Conservation (phyloP, 2,329 filamentous ascomycete species). For the Lachnellula willkommii region DNA sequence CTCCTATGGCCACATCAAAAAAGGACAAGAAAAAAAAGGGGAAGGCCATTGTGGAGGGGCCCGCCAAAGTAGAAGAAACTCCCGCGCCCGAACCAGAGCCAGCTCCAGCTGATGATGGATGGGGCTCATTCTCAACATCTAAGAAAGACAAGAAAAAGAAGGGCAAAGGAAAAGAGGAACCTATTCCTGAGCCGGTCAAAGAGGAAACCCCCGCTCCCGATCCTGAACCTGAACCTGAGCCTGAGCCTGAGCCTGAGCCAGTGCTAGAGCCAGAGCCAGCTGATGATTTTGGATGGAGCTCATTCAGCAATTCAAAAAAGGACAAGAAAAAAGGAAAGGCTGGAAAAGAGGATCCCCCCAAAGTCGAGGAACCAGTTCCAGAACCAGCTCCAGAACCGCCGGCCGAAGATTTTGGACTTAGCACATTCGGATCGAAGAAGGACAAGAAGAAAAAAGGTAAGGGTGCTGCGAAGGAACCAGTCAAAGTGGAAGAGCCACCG, state of each 20-base stretch:
- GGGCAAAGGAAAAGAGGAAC: slow-evolving; percentile 29
- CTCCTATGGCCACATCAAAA: too few relatives aligned
- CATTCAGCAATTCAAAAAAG: slow-evolving; percentile 26
- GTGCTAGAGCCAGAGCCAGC: slow-evolving; percentile 31
- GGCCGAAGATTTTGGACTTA: slow-evolving; percentile 44
- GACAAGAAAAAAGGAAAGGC: slow-evolving; percentile 36
- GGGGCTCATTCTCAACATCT: slow-evolving; percentile 33
- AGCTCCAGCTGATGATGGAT: slow-evolving; percentile 9
- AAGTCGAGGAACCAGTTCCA: slow-evolving; percentile 22
- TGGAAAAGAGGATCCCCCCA: slow-evolving; percentile 18
- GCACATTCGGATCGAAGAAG: slow-evolving; percentile 44
- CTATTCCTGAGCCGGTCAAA: slow-evolving; percentile 21
- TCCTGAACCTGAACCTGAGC: slow-evolving; percentile 34
- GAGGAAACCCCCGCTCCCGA: slow-evolving; percentile 32
- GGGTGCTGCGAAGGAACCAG: slow-evolving; percentile 25
- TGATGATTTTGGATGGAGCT: slow-evolving; percentile 28
- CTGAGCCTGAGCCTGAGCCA: slow-evolving; percentile 36
- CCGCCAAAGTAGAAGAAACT: slow-evolving; percentile 29
- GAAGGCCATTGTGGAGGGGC: slow-evolving; percentile 22
- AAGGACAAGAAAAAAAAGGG: slow-evolving; percentile 42
- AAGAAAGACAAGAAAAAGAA: slow-evolving; percentile 45
- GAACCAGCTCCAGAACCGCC: slow-evolving; percentile 21
- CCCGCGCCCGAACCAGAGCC: slow-evolving; percentile 32
- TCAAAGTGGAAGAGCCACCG: slow-evolving; percentile 31
- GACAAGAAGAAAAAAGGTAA: slow-evolving; percentile 38